Conservation (phyloP, 441 rosid species). For the Eutrema salsugineum region DNA sequence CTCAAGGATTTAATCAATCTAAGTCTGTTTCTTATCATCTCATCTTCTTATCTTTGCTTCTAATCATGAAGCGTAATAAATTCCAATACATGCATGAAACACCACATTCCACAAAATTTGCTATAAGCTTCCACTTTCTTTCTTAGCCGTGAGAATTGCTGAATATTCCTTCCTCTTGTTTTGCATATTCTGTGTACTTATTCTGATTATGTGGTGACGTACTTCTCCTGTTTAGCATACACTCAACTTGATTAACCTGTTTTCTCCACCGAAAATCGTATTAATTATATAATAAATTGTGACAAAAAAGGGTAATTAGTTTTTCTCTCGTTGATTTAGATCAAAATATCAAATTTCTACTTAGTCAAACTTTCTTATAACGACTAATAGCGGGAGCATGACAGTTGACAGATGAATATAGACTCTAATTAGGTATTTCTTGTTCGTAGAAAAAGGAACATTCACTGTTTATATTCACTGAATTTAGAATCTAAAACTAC, state of each 20-base stretch:
- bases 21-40: too few relatives aligned
- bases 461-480: too few relatives aligned
- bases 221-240: background rate
- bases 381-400: too few relatives aligned
- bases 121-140: background rate
- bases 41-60: too few relatives aligned
- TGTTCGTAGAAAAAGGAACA: too few relatives aligned
- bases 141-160: background rate
- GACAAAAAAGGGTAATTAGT: background rate
- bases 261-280: conserved; percentile 7
- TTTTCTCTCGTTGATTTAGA: background rate
- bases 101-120: background rate
- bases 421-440: too few relatives aligned
- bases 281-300: background rate
- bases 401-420: too few relatives aligned
- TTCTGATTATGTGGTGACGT: background rate
- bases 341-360: background rate
- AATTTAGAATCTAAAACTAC: too few relatives aligned
- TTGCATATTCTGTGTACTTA: conserved; percentile 15
- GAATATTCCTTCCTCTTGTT: conserved; percentile 6
- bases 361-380: too few relatives aligned
- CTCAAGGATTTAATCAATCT: too few relatives aligned
- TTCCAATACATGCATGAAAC: too few relatives aligned
- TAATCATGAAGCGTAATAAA: too few relatives aligned
- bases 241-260: background rate